phyloP scores from a whole-genome alignment of 768 basidiomycete genomes.

The Paxillus involutus region DNA sequence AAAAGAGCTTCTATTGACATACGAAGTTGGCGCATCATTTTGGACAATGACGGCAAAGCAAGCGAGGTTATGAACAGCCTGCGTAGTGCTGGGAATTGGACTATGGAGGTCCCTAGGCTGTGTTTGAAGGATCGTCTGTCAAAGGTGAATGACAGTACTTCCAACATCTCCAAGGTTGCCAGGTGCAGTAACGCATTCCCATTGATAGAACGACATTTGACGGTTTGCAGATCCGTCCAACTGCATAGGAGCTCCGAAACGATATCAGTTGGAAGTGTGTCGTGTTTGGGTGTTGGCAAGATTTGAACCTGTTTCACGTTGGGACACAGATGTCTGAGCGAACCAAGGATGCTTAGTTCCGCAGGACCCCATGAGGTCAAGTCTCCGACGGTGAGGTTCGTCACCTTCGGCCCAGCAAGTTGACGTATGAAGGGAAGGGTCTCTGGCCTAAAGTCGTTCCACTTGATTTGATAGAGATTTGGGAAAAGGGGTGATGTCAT shows the following conservation, averaged over 20 bases:
- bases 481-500: not conserved
- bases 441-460: constrained; percentile 1
- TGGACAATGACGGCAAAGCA: not conserved
- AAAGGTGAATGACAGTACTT: not conserved
- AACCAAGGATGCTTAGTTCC: constrained; percentile 1
- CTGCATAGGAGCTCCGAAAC: constrained; percentile 3
- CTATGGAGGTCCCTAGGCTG: not conserved
- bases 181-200: not conserved
- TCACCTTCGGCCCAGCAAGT: constrained; percentile 2
- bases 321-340: constrained; percentile 1
- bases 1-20: not conserved
- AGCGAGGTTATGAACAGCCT: not conserved
- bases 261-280: not conserved
- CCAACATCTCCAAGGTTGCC: not conserved
- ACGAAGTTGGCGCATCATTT: not conserved
- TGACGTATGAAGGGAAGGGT: constrained; percentile 1
- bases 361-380: not conserved
- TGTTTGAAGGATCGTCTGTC: not conserved
- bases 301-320: not conserved
- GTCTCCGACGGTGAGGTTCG: not conserved
- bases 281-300: not conserved
- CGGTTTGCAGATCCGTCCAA: not conserved
- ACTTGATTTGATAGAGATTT: not conserved
- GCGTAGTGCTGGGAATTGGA: not conserved
- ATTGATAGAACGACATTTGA: not conserved